These are phyloP conservation scores for Coemansia sp. DNA, from an alignment of 192 early-diverging fungal species.

Conservation along the genomic window DNA sequence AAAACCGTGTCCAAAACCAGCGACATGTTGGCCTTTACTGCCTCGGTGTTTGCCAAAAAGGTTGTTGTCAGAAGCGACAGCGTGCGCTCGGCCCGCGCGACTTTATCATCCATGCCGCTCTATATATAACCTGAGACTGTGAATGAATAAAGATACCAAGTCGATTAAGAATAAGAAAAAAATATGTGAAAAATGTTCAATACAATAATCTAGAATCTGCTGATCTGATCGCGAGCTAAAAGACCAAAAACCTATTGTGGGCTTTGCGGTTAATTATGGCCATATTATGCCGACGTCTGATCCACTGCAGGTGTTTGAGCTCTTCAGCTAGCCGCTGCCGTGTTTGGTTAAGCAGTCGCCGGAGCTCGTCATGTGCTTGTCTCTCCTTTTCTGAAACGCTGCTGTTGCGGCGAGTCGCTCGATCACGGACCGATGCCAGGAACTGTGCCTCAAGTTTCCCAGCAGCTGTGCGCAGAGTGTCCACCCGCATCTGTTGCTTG, in stretches of 20 bases:
- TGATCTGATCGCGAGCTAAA: conserved; percentile 11
- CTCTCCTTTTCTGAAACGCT: conserved; percentile 34
- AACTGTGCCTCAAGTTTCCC: conserved; percentile 36
- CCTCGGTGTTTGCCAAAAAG: conserved; percentile 43
- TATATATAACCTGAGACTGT: neutral
- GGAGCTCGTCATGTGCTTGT: conserved; percentile 32
- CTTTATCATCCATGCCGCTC: conserved; percentile 34
- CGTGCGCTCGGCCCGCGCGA: conserved; percentile 47
- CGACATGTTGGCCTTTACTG: conserved; percentile 28
- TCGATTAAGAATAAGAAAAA: neutral
- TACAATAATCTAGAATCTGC: neutral
- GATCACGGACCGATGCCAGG: conserved; percentile 40
- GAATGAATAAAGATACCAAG: neutral
- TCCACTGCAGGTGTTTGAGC: conserved; percentile 51
- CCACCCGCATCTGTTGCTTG: conserved; percentile 35
- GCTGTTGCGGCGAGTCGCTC: conserved; percentile 34
- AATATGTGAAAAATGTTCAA: conserved; percentile 9
- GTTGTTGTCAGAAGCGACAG: conserved; percentile 46
- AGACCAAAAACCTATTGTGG: conserved; percentile 25
- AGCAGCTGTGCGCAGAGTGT: conserved; percentile 16
- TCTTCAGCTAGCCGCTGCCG: conserved; percentile 45
- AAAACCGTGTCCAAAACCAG: conserved; percentile 43
- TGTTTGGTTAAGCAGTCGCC: conserved; percentile 27
- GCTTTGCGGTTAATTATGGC: conserved; percentile 44
- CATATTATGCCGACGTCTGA: conserved; percentile 47